These are phyloP conservation scores for Colletotrichum sp. DNA, from an alignment of 2,329 filamentous ascomycete genomes.

Conservation along the genomic window DNA sequence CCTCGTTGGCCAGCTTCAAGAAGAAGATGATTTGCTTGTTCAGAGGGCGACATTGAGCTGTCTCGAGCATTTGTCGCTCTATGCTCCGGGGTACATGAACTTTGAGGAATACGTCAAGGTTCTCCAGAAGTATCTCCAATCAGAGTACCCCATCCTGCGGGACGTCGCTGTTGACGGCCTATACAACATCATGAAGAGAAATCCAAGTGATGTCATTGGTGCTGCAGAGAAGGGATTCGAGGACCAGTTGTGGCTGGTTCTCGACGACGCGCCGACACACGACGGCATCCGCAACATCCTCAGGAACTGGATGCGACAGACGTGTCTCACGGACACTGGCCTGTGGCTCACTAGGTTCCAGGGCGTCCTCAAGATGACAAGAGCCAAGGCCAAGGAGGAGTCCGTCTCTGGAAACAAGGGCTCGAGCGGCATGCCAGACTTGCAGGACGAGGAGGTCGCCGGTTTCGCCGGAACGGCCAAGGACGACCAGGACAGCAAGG, in stretches of 20 bases:
- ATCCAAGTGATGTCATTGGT: constrained; percentile 81
- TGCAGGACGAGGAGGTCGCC: constrained; percentile 95
- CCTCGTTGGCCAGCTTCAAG: constrained; percentile 81
- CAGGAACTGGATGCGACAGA: constrained; percentile 92
- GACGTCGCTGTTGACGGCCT: constrained; percentile 87
- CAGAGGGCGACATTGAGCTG: constrained; percentile 82
- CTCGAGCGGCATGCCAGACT: constrained; percentile 68
- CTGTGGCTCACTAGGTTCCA: constrained; percentile 92
- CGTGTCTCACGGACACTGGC: constrained; percentile 77
- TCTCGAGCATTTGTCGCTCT: constrained; percentile 88
- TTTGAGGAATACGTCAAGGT: constrained; percentile 83
- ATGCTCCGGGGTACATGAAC: constrained; percentile 86
- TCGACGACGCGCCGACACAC: constrained; percentile 79
- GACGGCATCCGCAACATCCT: constrained; percentile 86
- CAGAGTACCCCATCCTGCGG: constrained; percentile 70
- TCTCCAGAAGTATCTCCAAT: constrained; percentile 79
- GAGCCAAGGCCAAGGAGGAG: constrained; percentile 66
- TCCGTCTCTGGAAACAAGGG: constrained; percentile 43
- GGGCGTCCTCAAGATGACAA: constrained; percentile 85
- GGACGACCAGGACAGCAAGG: constrained; percentile 54
- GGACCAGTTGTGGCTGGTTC: constrained; percentile 88
- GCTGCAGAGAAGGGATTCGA: constrained; percentile 82
- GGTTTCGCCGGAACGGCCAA: constrained; percentile 74
- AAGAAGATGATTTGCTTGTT: constrained; percentile 67
- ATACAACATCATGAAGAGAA: constrained; percentile 93